Evolutionary conservation across 1,284 basidiomycete genomes (phyloP).

Genomic region (Hemileia vastatrix): DNA sequence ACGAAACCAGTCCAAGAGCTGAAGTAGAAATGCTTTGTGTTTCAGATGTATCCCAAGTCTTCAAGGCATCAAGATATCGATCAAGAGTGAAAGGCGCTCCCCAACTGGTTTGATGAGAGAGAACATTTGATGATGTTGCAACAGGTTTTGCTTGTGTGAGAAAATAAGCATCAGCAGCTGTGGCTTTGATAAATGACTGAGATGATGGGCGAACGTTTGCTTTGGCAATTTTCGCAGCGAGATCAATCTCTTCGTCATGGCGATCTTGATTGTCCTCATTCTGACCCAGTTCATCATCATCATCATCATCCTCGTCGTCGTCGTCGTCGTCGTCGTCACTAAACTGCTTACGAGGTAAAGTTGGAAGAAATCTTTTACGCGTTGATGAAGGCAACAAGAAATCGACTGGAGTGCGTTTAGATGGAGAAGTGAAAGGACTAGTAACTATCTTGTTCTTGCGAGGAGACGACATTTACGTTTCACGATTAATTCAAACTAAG

Average conservation of each 20-base stretch:
- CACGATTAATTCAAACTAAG: not conserved
- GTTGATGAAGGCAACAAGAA: not conserved
- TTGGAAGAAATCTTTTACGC: not conserved
- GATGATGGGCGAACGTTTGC: not conserved
- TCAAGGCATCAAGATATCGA: slow-evolving; percentile 30
- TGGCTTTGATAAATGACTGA: slow-evolving; percentile 40
- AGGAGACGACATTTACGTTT: not conserved
- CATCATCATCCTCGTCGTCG: slow-evolving; percentile 2
- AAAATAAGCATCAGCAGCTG: slow-evolving; percentile 71
- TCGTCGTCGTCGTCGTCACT: not conserved
- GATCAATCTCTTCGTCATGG: not conserved
- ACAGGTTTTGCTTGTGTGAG: slow-evolving; percentile 55
- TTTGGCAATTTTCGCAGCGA: not conserved
- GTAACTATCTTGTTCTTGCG: not conserved
- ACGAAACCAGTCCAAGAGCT: slow-evolving; percentile 29
- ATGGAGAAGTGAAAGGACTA: not conserved
- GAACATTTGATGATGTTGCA: slow-evolving; percentile 64
- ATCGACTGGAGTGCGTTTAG: not conserved
- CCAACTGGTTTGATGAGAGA: slow-evolving; percentile 56
- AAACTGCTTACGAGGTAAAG: not conserved
- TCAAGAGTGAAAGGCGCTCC: slow-evolving; percentile 47
- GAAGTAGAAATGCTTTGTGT: slow-evolving; percentile 53
- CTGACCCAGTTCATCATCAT: not conserved
- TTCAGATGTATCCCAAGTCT: slow-evolving; percentile 44
- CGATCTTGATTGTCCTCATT: not conserved